phyloP scores from a whole-genome alignment of 768 basidiomycete genomes.

The Kwoniella dejecticola region DNA sequence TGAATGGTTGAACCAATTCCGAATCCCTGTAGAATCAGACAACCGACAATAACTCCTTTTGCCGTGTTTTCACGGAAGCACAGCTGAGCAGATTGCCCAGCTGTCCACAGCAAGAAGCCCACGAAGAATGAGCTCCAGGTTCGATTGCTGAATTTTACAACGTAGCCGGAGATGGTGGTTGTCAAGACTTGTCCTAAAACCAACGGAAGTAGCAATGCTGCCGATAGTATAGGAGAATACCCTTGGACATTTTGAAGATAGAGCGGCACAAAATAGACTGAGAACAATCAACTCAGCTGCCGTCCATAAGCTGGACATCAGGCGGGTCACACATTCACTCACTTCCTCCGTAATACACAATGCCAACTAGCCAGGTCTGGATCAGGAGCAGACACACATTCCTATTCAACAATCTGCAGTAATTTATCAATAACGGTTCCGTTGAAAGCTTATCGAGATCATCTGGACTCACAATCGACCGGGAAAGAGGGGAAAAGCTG shows the following conservation, averaged over 20 bases:
- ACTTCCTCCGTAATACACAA: conserved; percentile 43
- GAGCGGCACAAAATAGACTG: conserved; percentile 38
- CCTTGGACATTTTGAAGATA: conserved; percentile 45
- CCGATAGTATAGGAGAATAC: conserved; percentile 30
- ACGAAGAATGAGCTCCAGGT: conserved; percentile 31
- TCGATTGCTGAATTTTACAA: conserved; percentile 35
- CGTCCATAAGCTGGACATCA: not conserved
- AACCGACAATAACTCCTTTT: conserved; percentile 32
- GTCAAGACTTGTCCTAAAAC: conserved; percentile 38
- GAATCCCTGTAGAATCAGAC: conserved; percentile 42
- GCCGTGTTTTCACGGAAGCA: conserved; percentile 24
- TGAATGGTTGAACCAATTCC: conserved; percentile 47
- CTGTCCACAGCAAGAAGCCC: conserved; percentile 45
- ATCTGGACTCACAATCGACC: conserved; percentile 22
- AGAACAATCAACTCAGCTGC: not conserved
- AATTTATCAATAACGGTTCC: not conserved
- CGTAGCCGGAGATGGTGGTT: conserved; percentile 30
- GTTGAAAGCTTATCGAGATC: no score
- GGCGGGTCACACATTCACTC: not conserved
- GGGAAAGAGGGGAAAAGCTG: conserved; percentile 37
- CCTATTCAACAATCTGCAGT: conserved; percentile 25
- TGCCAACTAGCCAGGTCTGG: conserved; percentile 46
- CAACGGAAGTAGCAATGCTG: conserved; percentile 38
- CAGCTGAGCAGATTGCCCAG: conserved; percentile 37
- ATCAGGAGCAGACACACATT: conserved; percentile 33